These are phyloP conservation scores for Musa balbisiana DNA, from an alignment of 202 grass and related monocot species.

Conservation along the genomic window DNA sequence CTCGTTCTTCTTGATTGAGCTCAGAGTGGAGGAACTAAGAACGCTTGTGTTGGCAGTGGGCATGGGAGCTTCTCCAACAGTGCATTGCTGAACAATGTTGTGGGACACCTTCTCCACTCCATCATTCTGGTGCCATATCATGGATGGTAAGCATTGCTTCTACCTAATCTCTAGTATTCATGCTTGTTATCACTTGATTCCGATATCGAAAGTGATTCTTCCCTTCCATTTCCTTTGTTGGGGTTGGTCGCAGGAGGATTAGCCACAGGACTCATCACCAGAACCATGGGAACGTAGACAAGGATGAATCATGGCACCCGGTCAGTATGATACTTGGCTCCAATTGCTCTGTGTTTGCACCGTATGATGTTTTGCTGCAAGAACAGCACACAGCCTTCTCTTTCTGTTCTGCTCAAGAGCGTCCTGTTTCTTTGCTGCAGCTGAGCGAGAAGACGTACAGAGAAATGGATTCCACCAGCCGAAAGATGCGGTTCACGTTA, in stretches of 20 bases:
- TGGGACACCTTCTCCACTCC: slow-evolving; percentile 64
- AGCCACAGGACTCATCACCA: slow-evolving; percentile 86
- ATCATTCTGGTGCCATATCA: slow-evolving; percentile 80
- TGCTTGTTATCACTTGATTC: too few relatives aligned
- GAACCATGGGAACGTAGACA: slow-evolving; percentile 85
- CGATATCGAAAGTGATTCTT: too few relatives aligned
- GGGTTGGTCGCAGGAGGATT: slow-evolving; percentile 49
- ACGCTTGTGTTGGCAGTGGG: slow-evolving; percentile 32
- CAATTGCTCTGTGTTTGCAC: too few relatives aligned
- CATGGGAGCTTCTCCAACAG: slow-evolving; percentile 91
- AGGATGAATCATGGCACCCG: slow-evolving; percentile 91
- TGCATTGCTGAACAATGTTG: slow-evolving; percentile 44
- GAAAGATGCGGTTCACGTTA: slow-evolving; percentile 46
- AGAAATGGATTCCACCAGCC: slow-evolving; percentile 30
- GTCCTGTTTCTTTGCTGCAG: slow-evolving; percentile 23
- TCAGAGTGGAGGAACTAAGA: too few relatives aligned
- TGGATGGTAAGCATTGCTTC: slow-evolving; percentile 44
- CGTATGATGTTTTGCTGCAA: too few relatives aligned
- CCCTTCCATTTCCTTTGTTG: neutral
- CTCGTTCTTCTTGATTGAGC: too few relatives aligned
- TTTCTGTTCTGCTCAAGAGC: too few relatives aligned
- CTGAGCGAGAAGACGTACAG: slow-evolving; percentile 56
- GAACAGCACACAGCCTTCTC: too few relatives aligned
- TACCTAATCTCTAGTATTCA: neutral
- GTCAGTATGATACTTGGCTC: slow-evolving; percentile 20